Conservation (phyloP, 208 protist species). For the Novymonas esmeraldas region DNA sequence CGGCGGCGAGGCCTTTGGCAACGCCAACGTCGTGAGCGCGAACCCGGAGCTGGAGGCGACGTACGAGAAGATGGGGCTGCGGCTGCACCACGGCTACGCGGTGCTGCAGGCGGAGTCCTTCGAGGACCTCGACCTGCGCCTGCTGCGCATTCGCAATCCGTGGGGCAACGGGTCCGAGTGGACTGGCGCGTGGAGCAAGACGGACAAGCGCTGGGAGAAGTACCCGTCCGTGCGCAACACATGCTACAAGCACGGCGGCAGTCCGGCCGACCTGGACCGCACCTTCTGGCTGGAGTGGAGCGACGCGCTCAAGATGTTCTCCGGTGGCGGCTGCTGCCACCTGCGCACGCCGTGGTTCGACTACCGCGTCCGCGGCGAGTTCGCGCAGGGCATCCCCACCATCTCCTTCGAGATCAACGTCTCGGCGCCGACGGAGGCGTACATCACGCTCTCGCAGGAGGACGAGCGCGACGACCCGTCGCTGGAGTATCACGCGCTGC, state of each 20-base stretch:
- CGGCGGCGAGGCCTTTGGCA: conserved; percentile 39
- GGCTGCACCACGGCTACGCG: conserved; percentile 68
- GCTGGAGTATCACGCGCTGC: conserved; percentile 59
- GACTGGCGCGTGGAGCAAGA: conserved; percentile 64
- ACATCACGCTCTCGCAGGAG: conserved; percentile 71
- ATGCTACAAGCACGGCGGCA: conserved; percentile 53
- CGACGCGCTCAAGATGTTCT: conserved; percentile 65
- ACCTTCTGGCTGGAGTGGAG: conserved; percentile 88
- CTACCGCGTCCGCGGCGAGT: conserved; percentile 78
- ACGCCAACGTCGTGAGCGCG: conserved; percentile 36
- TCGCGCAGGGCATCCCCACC: conserved; percentile 55
- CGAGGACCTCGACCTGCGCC: conserved; percentile 60
- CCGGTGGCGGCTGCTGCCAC: conserved; percentile 73
- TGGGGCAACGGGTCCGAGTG: conserved; percentile 75
- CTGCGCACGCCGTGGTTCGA: conserved; percentile 68
- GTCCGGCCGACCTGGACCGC: conserved; percentile 43
- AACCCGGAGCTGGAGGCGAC: conserved; percentile 47
- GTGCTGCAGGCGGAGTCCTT: conserved; percentile 54
- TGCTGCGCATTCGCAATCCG: conserved; percentile 78
- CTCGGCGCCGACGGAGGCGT: conserved; percentile 49
- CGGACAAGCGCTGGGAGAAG: conserved; percentile 71
- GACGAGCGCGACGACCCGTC: conserved; percentile 62
- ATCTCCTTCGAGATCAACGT: conserved; percentile 74
- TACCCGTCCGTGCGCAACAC: conserved; percentile 50
- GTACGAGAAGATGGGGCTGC: conserved; percentile 67